Evolutionary conservation across 2,329 filamentous ascomycete species (phyloP), one percentile per base, ranked within the genome.

Genomic region (Acarospora socialis): DNA sequence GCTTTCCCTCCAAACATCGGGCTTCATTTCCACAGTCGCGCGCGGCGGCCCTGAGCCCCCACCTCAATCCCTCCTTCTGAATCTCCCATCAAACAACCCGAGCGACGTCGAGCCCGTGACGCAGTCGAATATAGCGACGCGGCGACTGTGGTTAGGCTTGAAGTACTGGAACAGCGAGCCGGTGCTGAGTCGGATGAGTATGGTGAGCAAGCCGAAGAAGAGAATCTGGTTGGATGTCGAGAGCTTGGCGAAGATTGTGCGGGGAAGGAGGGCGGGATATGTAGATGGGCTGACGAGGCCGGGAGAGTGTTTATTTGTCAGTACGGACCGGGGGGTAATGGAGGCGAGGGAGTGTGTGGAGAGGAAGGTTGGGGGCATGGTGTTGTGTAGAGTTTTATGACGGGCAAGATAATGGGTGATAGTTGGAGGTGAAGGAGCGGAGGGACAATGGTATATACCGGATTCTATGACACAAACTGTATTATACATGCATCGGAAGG

Each of bases 151-250:
- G 86, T 58, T 94, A 8, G 83, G 83, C 1, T 61, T 93, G 48
- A 93, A 93, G 61, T 93, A 93, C 68, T 81, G 72, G 71, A 74
- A 84, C 44, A 79, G 79, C 50, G 66, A 76, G 54, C 82, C 86
- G 4, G 83, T 93, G 14, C 59, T 94, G 43, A 65, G 63, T 40
- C 66, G 71, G 42, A 66, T 87, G 47, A 54, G 57, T 29, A 54
- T 78, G 49, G 63, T 92, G 38, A 78, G 70, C 48, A 87, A 77
- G 55, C 79, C 83, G 7, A 86, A 71, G 47, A 68, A 82, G 42
- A 57, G 73, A 45, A 68, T 92, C 51, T 78, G 68, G 45, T 63
- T 82, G 39, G 65, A 73, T 30, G 64, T 77, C 15, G 40, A 59
- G 10, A 68, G 75, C 28, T 55, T 94, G 38, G 65, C 68, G 25